Evolutionary conservation across 1,139 yeast species (phyloP).

Genomic region (Blastobotrys illinoisensis): DNA sequence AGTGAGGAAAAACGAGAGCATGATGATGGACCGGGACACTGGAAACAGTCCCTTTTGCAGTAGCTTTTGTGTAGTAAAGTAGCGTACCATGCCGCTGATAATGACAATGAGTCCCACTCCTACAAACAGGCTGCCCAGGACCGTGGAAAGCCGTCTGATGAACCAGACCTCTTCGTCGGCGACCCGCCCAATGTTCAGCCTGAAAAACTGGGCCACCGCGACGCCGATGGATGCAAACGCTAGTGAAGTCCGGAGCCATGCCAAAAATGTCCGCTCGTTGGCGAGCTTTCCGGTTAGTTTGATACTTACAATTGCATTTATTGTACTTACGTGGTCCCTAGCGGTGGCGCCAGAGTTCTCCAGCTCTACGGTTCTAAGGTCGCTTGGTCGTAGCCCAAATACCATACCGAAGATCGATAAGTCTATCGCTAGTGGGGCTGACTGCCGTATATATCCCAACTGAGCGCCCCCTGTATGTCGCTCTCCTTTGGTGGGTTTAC

Average conservation of each 20-base stretch:
- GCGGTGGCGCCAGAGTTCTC: constrained; percentile 47
- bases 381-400: constrained; percentile 4
- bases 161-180: constrained; percentile 9
- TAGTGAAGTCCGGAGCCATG: constrained; percentile 66
- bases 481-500: not conserved
- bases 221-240: constrained; percentile 54
- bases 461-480: not conserved
- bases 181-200: constrained; percentile 29
- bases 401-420: not conserved
- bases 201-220: constrained; percentile 49
- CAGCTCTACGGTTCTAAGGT: constrained; percentile 30
- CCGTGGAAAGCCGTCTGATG: constrained; percentile 16
- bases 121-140: constrained; percentile 38
- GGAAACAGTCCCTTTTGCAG: constrained; percentile 47
- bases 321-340: constrained; percentile 43
- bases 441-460: not conserved
- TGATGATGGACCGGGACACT: constrained; percentile 39
- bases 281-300: constrained; percentile 43
- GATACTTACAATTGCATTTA: not conserved
- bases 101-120: constrained; percentile 39
- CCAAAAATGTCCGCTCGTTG: constrained; percentile 70
- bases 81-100: constrained; percentile 40
- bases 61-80: constrained; percentile 42
- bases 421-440: not conserved
- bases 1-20: constrained; percentile 35